Base-by-base conservation (phyloP, 352 stramenopile species). In the Phytophthora pseudosyringae region DNA sequence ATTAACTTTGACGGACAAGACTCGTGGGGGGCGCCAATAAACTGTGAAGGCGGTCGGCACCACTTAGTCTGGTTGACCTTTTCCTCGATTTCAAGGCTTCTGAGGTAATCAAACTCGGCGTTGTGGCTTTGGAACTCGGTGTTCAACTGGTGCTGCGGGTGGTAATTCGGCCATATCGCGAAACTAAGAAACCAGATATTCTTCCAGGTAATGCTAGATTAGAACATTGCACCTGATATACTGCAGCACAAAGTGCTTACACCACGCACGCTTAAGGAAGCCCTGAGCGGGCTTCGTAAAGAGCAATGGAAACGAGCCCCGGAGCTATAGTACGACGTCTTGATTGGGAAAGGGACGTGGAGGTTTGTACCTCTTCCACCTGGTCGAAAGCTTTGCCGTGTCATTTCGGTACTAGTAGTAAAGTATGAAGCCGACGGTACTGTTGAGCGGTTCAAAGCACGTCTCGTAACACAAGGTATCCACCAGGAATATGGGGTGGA, bases 51-150 rank as follows among this genome's bases (percentile, higher is more conserved):
- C 8, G 82, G 72, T n/a, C 81, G 76, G 58, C 91, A 98, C 91
- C 94, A 99, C 66, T 97, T 96, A 72, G 99, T 98, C 48, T 98
- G 83, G 73, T 99, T 99, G 69, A 99, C 98, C 62, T 98, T 98
- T 67, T 98, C 95, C 65, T 99, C 95, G 62, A 99, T 99, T 59
- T 99, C 96, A 5, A 99, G 81, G 58, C 89, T 98, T 71, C 98
- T 99, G 40, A 99, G 78, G 80, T 98, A 99, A 76, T 99, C 96
- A 64, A 99, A 99, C 73, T 99, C 96, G 15, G 92, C 78, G 35
- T 97, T 97, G 77, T 99, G 96, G 71, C 92, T 98, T 78, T 98
- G 93, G 61, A 95, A 98, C 67, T 97, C 97, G n/a, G 90, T 90
- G 78, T 97, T 98, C 52, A 90, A 63, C 6, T 78, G 59, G 52